Conservation (phyloP, 2,329 filamentous ascomycete species). For the Sphaerulina populicola region DNA sequence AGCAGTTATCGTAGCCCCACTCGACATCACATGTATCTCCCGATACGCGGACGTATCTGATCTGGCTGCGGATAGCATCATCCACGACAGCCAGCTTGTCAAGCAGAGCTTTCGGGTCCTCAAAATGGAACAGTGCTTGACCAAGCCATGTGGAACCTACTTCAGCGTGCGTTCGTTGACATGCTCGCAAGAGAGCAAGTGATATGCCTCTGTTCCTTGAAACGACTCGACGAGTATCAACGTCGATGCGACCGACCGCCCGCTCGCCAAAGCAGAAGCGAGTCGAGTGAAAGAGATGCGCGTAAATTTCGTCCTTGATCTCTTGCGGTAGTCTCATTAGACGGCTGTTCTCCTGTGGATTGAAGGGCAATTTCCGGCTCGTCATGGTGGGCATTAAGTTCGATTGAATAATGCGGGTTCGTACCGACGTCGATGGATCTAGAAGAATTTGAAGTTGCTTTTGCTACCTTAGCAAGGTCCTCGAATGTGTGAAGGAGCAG, state of each 20-base stretch:
- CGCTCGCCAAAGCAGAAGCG: conserved; percentile 11
- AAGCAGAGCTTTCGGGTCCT: conserved; percentile 5
- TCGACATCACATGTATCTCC: conserved; percentile 2
- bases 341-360: background rate
- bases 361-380: background rate
- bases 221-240: conserved; percentile 9
- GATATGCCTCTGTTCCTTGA: conserved; percentile 8
- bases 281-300: conserved; percentile 9
- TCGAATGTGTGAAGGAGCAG: too few relatives aligned
- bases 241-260: conserved; percentile 4
- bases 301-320: conserved; percentile 15
- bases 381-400: background rate
- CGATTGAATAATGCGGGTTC: background rate
- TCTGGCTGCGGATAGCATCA: conserved; percentile 1
- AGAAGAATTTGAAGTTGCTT: background rate
- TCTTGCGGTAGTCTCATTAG: conserved; percentile 17
- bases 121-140: conserved; percentile 9
- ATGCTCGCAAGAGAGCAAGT: conserved; percentile 12
- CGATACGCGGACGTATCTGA: conserved; percentile 9
- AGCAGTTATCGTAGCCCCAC: conserved; percentile 8
- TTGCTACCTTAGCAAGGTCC: too few relatives aligned
- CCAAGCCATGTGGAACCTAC: conserved; percentile 5
- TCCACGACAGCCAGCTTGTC: conserved; percentile 7
- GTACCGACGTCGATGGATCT: background rate
- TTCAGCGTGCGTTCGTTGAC: conserved; percentile 6